A percentile compares a stretch with the other conserved stretches of the same genome.
Evolutionary conservation across 164 flowering plant genomes (phyloP).

Genomic region (Stephania cephalantha): DNA sequence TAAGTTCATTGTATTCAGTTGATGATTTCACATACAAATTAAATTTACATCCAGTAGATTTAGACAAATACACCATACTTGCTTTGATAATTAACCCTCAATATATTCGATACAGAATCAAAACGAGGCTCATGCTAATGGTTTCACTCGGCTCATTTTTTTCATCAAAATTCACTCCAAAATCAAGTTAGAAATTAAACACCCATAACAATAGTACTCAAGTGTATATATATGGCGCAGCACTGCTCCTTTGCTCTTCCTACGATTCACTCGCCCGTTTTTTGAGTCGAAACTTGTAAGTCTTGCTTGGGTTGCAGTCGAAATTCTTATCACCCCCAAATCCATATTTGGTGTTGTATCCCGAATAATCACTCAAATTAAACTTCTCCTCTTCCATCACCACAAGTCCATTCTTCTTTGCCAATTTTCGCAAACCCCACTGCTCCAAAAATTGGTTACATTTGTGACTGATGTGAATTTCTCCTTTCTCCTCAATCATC

Average conservation of each 20-base stretch:
- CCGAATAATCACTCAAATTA: constrained; percentile 10
- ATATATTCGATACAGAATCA: too few relatives aligned
- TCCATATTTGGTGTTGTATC: constrained; percentile 22
- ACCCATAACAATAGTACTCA: too few relatives aligned
- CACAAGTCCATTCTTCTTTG: not conserved
- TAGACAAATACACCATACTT: too few relatives aligned
- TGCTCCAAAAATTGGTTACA: not conserved
- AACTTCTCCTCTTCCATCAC: constrained; percentile 11
- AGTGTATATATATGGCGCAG: too few relatives aligned
- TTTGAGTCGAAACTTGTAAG: constrained; percentile 14
- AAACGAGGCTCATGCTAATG: too few relatives aligned
- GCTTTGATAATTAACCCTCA: too few relatives aligned
- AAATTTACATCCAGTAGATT: too few relatives aligned
- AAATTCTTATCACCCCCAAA: constrained; percentile 13
- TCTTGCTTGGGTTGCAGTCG: constrained; percentile 20
- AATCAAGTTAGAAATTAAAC: too few relatives aligned
- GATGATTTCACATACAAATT: not conserved
- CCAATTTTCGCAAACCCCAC: constrained; percentile 8
- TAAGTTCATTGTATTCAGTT: too few relatives aligned
- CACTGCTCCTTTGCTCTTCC: too few relatives aligned
- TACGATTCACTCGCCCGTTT: not conserved
- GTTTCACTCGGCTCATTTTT: not conserved
- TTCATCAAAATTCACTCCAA: too few relatives aligned
- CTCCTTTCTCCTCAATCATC: constrained; percentile 3
- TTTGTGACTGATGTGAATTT: constrained; percentile 15